A percentile compares a stretch with the other conserved stretches of the same genome.
phyloP scores from a whole-genome alignment of 1,284 basidiomycete genomes.

The Cryptococcus amylolentus region DNA sequence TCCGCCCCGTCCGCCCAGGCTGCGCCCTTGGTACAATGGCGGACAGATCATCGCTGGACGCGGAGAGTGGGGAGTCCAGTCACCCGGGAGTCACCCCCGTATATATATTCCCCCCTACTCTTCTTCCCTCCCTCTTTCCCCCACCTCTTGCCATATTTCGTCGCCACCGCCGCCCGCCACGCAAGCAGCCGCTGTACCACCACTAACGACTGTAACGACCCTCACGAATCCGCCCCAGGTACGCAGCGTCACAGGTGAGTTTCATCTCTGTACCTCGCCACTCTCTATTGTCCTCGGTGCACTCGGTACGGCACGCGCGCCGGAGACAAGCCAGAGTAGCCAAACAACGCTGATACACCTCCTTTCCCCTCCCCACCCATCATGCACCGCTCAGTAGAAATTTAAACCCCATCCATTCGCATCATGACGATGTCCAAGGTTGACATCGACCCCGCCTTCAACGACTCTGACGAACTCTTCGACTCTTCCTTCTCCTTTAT shows the following conservation, averaged over 20 bases:
- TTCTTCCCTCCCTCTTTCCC: too few species aligned
- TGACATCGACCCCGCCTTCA: conserved; percentile 1
- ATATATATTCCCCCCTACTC: too few species aligned
- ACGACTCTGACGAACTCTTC: conserved; percentile 16
- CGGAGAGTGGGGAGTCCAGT: too few species aligned
- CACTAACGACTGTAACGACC: background rate
- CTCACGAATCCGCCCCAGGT: background rate
- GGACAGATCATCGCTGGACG: too few species aligned
- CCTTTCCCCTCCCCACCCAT: background rate
- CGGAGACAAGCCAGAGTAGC: background rate
- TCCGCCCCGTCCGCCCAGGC: too few species aligned
- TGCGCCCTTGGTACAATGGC: too few species aligned
- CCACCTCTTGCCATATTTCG: too few species aligned
- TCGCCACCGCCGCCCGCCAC: too few species aligned
- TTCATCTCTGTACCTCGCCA: background rate
- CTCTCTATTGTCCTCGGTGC: background rate
- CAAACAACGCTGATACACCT: background rate
- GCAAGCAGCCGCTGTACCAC: background rate
- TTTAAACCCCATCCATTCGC: background rate
- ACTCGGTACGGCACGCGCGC: background rate
- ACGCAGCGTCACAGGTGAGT: background rate
- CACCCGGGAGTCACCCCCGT: too few species aligned
- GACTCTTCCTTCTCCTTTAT: conserved; percentile 17
- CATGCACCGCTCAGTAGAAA: background rate
- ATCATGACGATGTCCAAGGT: background rate